Base-by-base conservation (phyloP, 177 flowering plant genomes). In the Telopea speciosissima region DNA sequence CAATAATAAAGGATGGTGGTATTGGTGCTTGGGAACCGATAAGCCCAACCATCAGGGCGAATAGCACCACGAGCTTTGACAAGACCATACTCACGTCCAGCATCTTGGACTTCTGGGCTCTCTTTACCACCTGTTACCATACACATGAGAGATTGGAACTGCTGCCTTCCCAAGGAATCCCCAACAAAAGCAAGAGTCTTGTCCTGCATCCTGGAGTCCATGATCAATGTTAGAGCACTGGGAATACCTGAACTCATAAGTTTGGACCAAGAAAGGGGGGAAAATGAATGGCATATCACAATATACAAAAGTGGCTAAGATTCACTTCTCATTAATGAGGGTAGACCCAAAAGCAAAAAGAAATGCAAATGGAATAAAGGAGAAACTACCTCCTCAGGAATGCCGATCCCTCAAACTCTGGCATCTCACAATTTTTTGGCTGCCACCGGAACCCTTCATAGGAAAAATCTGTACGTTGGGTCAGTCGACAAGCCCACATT, bases 31-130 rank as follows among this genome's bases (percentile, higher is more conserved):
- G 82, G 84, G 79, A 88, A 88, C 13, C 85, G 75, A 70, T 83
- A 88, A 19, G 89, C 93, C 93, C 93, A 89, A 24, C 93, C 93
- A 76, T 82, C 78, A 69, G 91, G 91, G 60, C 93, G 89, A n/a
- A 60, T 36, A 26, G 80, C 76, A 28, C 85, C 84, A 21, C 64
- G 83, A n/a, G 89, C 79, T 72, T 76, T 80, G 61, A 81, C 80
- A 22, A 89, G 83, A 14, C 88, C 90, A 73, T 81, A 89, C 44
- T 86, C 88, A 42, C 63, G 8, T 11, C 91, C 91, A n/a, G 85
- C 91, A 45, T 88, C 84, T 24, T 66, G 42, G 22, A 88, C 85
- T 64, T 87, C 85, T 21, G 62, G 73, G 44, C 79, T 80, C n/a
- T 82, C 83, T 66, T 83, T 65, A 6, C 93, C 93, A 67, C 81